Evolutionary conservation across 148 eudicot genomes (phyloP).

Genomic region (Rhododendron ferrugineum): DNA sequence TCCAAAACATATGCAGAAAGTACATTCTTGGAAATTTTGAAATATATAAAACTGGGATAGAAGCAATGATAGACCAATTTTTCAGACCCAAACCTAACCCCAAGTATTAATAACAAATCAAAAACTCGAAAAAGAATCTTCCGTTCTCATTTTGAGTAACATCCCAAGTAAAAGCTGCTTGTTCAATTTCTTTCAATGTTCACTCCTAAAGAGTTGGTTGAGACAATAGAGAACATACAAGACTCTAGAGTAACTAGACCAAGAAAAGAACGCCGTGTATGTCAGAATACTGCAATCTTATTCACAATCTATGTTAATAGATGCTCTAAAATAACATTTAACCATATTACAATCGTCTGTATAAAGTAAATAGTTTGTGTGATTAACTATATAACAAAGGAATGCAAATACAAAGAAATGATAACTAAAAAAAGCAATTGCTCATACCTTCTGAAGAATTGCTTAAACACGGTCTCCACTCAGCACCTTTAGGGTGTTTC

Average conservation of each 20-base stretch:
- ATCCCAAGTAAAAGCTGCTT: not conserved
- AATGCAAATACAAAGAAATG: not conserved
- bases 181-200: not conserved
- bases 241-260: not conserved
- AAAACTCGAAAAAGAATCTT: not conserved
- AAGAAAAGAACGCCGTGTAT: not conserved
- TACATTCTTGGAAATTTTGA: not conserved
- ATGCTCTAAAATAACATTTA: not conserved
- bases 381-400: not conserved
- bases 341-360: not conserved
- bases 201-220: not conserved
- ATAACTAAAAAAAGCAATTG: not conserved
- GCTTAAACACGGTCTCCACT: slow-evolving; percentile 87
- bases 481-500: slow-evolving; percentile 87
- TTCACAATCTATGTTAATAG: not conserved
- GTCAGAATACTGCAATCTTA: not conserved
- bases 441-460: slow-evolving; percentile 69
- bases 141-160: not conserved
- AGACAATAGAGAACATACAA: not conserved
- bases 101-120: not conserved
- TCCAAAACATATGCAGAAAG: not conserved
- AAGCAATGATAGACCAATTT: not conserved
- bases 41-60: not conserved
- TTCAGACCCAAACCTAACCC: slow-evolving; percentile 1
- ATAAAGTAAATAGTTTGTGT: not conserved